Conservation (phyloP, 371 early-diverging fungal genomes). For the Mortierella sp. region DNA sequence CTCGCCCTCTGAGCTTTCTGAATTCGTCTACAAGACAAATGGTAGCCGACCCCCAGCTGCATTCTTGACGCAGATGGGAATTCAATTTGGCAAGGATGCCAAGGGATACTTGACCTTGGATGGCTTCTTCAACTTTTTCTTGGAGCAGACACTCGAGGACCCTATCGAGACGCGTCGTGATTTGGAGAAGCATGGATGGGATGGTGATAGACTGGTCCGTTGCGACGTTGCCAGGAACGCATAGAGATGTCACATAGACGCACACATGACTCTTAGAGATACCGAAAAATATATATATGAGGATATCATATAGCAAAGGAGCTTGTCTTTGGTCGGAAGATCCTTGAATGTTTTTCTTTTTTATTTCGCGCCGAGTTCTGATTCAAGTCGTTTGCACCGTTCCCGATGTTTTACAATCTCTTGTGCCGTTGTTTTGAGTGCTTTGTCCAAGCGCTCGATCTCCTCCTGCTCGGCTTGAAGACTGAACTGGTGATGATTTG, state of each 20-base stretch:
- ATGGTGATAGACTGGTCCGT: slow-evolving; percentile 56
- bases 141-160: slow-evolving; percentile 71
- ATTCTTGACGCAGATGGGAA: slow-evolving; percentile 67
- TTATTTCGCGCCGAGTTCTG: slow-evolving; percentile 37
- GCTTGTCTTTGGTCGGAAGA: no score
- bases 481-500: slow-evolving; percentile 60
- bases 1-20: slow-evolving; percentile 59
- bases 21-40: slow-evolving; percentile 67
- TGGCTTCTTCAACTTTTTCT: slow-evolving; percentile 70
- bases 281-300: no score
- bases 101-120: slow-evolving; percentile 64
- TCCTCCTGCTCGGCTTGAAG: slow-evolving; percentile 56
- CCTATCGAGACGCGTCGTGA: slow-evolving; percentile 70
- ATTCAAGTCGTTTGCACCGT: slow-evolving; percentile 42
- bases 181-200: slow-evolving; percentile 67
- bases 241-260: slow-evolving; percentile 3
- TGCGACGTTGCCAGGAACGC: slow-evolving; percentile 51
- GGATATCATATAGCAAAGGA: no score
- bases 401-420: slow-evolving; percentile 44
- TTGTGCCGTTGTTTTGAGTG: slow-evolving; percentile 36
- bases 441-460: slow-evolving; percentile 46
- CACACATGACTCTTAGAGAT: no score
- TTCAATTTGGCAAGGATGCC: slow-evolving; percentile 63
- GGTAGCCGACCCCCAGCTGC: slow-evolving; percentile 67
- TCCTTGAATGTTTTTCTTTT: not conserved